Base-by-base conservation (phyloP, 2,329 filamentous ascomycete genomes). In the Lachnellula hyalina region DNA sequence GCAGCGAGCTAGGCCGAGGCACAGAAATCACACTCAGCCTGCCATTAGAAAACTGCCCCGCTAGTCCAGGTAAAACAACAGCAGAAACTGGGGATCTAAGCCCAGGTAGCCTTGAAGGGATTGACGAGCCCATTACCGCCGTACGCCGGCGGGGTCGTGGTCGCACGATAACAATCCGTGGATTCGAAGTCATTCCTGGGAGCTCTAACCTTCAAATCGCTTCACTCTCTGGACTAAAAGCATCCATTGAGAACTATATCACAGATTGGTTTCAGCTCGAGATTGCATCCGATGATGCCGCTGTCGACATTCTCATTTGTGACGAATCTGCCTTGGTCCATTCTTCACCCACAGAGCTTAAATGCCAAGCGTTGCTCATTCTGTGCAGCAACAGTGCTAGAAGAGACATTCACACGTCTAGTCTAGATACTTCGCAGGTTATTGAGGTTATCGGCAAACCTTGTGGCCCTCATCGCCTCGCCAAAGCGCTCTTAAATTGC, bases 11-110 rank as follows among this genome's bases (percentile, higher is more conserved):
- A 8, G 74, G 75, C 2, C 72, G 75, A 34, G 83, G 83, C 1
- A 85, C 83, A 0, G 75, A 76, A 14, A 74, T 85, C 1, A 75
- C 72, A 12, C 74, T 81, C 6, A 74, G 71, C 9, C 61, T 83
- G 1, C 74, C 74, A 11, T 40, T 65, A 25, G 55, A 60, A 14
- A 51, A 62, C 42, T 57, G 47, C 19, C 17, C 35, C n/a, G 28
- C 11, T 17, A 15, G 3, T 7, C 36, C 15, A 40, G 17, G 36
- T 17, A 40, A 40, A n/a, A 40, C 36, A 7, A 3, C 28, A 11
- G 41, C 52, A 19, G 34, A 54, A 36, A 14, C 36, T 4, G 52
- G 54, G 9, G 25, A 28, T 28, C n/a, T 36, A 23, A 35, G 46
- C 12, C 25, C 52, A 25, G 11, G 19, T 34, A 40, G 34, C 32